Conservation (phyloP, 1,284 basidiomycete species). For the Paramarasmius palmivorus region DNA sequence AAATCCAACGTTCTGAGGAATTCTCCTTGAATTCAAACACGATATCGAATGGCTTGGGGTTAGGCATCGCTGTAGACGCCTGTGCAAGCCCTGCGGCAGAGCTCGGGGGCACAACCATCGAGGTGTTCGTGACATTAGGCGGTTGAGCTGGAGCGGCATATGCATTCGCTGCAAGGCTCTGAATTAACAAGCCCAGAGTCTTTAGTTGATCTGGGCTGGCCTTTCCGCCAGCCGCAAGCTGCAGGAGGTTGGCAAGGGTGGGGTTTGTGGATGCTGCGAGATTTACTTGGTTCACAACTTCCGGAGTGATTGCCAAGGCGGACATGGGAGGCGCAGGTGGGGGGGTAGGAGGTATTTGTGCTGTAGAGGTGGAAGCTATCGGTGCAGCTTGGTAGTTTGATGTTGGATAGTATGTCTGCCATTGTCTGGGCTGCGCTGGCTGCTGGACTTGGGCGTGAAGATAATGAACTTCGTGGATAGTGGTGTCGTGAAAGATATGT, state of each 20-base stretch:
- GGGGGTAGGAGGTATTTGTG: neutral
- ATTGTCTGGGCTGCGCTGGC: neutral
- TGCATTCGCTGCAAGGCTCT: constrained; percentile 42
- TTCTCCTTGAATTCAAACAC: constrained; percentile 69
- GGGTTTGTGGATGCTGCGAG: constrained; percentile 63
- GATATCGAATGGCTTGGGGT: constrained; percentile 47
- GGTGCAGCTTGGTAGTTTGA: constrained; percentile 13
- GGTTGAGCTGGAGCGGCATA: constrained; percentile 13
- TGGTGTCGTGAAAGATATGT: constrained; percentile 63
- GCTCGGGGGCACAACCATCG: too few species aligned
- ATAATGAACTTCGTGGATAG: constrained; percentile 69
- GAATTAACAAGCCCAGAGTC: constrained; percentile 63
- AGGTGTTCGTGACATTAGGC: constrained; percentile 21
- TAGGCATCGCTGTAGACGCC: neutral
- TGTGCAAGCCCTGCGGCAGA: too few species aligned
- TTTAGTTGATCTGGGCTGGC: constrained; percentile 64
- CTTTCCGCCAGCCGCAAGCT: constrained; percentile 55
- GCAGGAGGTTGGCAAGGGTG: constrained; percentile 60
- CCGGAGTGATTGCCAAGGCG: constrained; percentile 49
- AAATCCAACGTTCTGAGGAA: constrained; percentile 58
- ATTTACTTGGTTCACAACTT: constrained; percentile 63
- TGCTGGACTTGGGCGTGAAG: constrained; percentile 11
- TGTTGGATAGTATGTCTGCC: neutral
- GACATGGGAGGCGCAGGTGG: constrained; percentile 40
- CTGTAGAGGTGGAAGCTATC: constrained; percentile 17